Base-by-base conservation (phyloP, 345 rosid species). In the Passiflora organensis region DNA sequence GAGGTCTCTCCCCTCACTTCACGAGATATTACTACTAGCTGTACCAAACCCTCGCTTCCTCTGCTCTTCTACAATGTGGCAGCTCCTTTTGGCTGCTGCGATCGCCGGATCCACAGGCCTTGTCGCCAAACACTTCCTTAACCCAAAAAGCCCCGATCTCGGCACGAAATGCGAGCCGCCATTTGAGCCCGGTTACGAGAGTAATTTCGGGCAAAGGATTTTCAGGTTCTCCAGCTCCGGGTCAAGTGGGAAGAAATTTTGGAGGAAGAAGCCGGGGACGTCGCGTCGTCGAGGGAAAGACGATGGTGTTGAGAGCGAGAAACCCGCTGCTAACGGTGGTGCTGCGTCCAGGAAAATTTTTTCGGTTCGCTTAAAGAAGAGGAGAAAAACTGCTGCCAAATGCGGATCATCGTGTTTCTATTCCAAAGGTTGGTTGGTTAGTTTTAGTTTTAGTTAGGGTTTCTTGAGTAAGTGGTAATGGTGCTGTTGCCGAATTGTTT, bases 151-250 rank as follows among this genome's bases (percentile, higher is more conserved):
- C 17, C 54, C 68, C 17, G 24, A 17, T 28, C 65, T 23, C 24
- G 51, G 50, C 21, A 5, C 38, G 59, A 23, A 67, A 21, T 67
- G 53, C 1, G 43, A 49, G 18, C 19, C 67, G 43, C 57, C 68
- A 43, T 51, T 54, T 17, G 72, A 53, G 34, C 43, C 75, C 48
- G 71, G 81, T 43, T 58, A 15, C 16, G 78, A 55, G 46, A 56
- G 54, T 22, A 58, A 43, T 56, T 53, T 48, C 37, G 75, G 71
- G 32, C 70, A 58, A 15, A 80, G 69, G 54, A 70, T 86, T 53
- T 90, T 90, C 75, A 72, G 86, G 77, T 82, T 90, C 71, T 81
- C 85, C 48, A 86, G 95, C 42, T 55, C 82, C 24, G 84, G 72
- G 51, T 80, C 83, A 11, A 46, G 65, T 13, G 52, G 46, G 11